These are phyloP conservation scores for Chenopodium album DNA, from an alignment of 148 eudicot genomes.

Conservation along the genomic window DNA sequence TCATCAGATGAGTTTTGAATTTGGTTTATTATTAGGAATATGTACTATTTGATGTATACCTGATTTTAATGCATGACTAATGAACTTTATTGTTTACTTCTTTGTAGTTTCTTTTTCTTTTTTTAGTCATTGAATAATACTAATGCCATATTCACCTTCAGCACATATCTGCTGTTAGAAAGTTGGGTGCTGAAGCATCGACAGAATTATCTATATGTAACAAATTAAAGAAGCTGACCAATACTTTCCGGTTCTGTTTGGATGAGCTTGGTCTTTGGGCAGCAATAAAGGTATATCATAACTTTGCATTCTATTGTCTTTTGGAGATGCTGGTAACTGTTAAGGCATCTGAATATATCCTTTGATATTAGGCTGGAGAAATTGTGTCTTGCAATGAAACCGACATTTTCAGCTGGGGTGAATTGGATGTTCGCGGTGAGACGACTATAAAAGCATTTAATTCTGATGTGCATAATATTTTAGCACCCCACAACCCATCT, in stretches of 20 bases:
- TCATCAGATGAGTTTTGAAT: too few species aligned
- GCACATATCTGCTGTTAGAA: conserved; percentile 39
- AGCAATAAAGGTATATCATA: conserved; percentile 57
- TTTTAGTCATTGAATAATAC: conserved; percentile 8
- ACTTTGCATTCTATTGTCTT: neutral
- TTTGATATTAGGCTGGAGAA: conserved; percentile 59
- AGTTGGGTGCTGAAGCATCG: conserved; percentile 26
- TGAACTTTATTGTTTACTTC: neutral
- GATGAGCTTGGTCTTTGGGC: conserved; percentile 80
- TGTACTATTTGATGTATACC: neutral
- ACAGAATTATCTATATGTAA: conserved; percentile 36
- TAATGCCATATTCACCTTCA: conserved; percentile 31
- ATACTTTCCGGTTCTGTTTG: conserved; percentile 54
- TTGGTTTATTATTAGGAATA: too few species aligned
- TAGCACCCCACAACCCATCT: conserved; percentile 43
- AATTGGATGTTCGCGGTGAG: conserved; percentile 41
- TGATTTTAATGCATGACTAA: neutral
- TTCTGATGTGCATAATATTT: conserved; percentile 44
- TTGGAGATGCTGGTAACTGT: conserved; percentile 2
- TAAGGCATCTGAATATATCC: conserved; percentile 19
- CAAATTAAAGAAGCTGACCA: conserved; percentile 42
- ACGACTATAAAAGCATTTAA: conserved; percentile 45
- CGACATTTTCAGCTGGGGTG: conserved; percentile 54
- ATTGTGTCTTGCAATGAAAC: conserved; percentile 39
- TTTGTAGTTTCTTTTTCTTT: neutral